Base-by-base conservation (phyloP, 1,284 basidiomycete species). In the Irpex rosettiformis region DNA sequence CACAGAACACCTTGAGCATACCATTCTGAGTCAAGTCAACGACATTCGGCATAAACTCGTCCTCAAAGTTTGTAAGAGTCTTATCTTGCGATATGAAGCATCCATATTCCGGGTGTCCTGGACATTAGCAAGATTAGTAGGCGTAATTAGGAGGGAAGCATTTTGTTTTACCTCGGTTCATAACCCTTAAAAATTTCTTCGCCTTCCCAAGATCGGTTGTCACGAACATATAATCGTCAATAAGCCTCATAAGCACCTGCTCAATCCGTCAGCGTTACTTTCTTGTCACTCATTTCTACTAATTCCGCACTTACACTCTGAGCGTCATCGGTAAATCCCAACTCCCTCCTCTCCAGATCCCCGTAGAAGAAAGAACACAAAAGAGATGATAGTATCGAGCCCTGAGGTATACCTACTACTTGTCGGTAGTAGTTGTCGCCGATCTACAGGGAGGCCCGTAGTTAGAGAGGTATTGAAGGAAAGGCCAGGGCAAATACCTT, bases 311-410 rank as follows among this genome's bases (percentile, higher is more conserved):
- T 54, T 69, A 94, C 93, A 56, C 86, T 89, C 40, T 82, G 73
- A 0, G 76, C 71, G 54, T 88, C 82, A 16, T 80, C 69, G 2
- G 82, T 82, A 61, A 88, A 92, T 2, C 71, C 66, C n/a, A 89
- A 78, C 61, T 84, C 77, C 4, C 72, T 76, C 25, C 75, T 79
- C 72, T 98, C 97, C 64, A 99, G 79, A 66, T 96, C 88, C 1
- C 94, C 95, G 63, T 98, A 98, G 72, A 95, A 97, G 72, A 95
- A 91, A 1, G 91, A 91, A 69, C 97, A 99, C 1, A 99, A 75
- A 28, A 98, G 69, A 1, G 91, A 86, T 4, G 94, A 97, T 27
- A 99, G 75, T 25, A 94, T 85, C 0, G 95, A 98, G 13, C 97
- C 97, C 71, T 99, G 97, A 0, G 97, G 95, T 28, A 99, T 98